phyloP scores from a whole-genome alignment of 2,329 filamentous ascomycete genomes.

The Nothophoma quercina region DNA sequence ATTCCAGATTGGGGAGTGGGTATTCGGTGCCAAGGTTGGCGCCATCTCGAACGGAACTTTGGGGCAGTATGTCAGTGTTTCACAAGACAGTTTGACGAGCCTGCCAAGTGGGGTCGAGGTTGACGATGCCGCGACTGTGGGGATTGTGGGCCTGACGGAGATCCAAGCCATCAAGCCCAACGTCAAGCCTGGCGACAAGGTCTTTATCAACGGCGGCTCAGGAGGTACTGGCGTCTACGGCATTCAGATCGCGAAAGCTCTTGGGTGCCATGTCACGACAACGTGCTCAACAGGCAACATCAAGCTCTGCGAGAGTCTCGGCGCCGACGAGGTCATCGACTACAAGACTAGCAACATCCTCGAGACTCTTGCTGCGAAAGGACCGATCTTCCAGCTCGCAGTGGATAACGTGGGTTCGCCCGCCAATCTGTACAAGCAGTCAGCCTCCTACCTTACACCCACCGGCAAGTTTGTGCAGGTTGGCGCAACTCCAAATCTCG shows the following conservation, averaged over 20 bases:
- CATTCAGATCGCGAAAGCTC: slow-evolving; percentile 69
- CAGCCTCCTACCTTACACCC: slow-evolving; percentile 59
- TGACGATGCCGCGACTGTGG: slow-evolving; percentile 48
- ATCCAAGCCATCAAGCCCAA: slow-evolving; percentile 49
- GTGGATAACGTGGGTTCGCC: slow-evolving; percentile 67
- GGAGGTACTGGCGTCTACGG: slow-evolving; percentile 68
- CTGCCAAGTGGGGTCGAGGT: slow-evolving; percentile 38
- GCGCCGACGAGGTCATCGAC: slow-evolving; percentile 70
- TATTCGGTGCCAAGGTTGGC: slow-evolving; percentile 49
- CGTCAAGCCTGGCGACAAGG: slow-evolving; percentile 55
- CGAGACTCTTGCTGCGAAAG: slow-evolving; percentile 56
- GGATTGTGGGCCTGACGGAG: slow-evolving; percentile 50
- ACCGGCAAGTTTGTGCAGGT: slow-evolving; percentile 57
- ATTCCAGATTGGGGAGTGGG: slow-evolving; percentile 48
- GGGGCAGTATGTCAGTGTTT: slow-evolving; percentile 48
- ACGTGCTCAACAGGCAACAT: slow-evolving; percentile 67
- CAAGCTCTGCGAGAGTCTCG: slow-evolving; percentile 64
- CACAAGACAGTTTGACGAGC: slow-evolving; percentile 23
- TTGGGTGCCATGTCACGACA: slow-evolving; percentile 66
- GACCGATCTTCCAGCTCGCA: slow-evolving; percentile 60
- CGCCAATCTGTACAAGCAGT: slow-evolving; percentile 60
- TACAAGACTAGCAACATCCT: slow-evolving; percentile 62
- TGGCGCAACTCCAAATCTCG: slow-evolving; percentile 21
- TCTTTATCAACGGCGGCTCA: slow-evolving; percentile 71
- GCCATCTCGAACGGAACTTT: slow-evolving; percentile 46